These are phyloP conservation scores for Boletus smithii DNA, from an alignment of 1,284 basidiomycete species.

Conservation along the genomic window DNA sequence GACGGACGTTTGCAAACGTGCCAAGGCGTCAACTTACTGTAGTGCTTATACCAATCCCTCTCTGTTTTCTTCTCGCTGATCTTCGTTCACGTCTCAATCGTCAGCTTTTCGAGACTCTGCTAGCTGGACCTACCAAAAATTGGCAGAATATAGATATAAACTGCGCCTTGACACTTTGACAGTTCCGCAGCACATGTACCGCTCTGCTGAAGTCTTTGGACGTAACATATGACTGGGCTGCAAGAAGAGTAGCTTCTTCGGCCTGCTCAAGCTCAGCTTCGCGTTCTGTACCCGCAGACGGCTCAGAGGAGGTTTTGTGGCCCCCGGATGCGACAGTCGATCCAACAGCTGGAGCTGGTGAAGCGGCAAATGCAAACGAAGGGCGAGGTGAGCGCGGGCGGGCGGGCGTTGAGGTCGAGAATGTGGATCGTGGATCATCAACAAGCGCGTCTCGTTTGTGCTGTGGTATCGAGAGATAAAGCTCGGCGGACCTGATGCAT, in stretches of 20 bases:
- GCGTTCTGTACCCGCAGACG: conserved; percentile 28
- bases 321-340: conserved; percentile 23
- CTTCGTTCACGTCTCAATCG: conserved; percentile 33
- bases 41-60: conserved; percentile 69
- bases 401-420: conserved; percentile 55
- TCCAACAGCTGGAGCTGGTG: conserved; percentile 34
- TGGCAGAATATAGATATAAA: conserved; percentile 82
- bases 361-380: conserved; percentile 37
- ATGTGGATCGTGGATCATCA: conserved; percentile 24
- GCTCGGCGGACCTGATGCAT: conserved; percentile 62
- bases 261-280: conserved; percentile 53
- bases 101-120: conserved; percentile 1
- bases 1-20: conserved; percentile 1
- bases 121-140: conserved; percentile 67
- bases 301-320: conserved; percentile 26
- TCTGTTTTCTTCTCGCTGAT: conserved; percentile 65
- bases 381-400: conserved; percentile 41
- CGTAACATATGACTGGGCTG: conserved; percentile 77
- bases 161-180: conserved; percentile 65
- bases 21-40: conserved; percentile 47
- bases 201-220: conserved; percentile 80
- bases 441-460: conserved; percentile 40
- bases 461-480: conserved; percentile 59
- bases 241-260: conserved; percentile 65
- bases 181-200: conserved; percentile 59